These are phyloP conservation scores for Chaetomium sp. DNA, from an alignment of 2,329 filamentous ascomycete species.

Conservation along the genomic window DNA sequence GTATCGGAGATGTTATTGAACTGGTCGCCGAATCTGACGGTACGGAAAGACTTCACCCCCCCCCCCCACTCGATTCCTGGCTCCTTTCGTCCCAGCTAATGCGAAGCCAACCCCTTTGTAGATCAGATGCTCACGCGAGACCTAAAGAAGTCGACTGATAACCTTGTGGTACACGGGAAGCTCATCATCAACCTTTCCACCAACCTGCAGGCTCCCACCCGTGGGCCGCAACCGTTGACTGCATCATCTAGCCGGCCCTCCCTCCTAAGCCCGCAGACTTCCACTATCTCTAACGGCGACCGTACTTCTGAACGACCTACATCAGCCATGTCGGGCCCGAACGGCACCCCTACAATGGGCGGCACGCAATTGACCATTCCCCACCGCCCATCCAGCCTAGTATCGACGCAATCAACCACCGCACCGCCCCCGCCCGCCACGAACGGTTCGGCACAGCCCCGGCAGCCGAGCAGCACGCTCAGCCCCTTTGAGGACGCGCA, in stretches of 20 bases:
- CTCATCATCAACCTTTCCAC: conserved; percentile 96
- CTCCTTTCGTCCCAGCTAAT: conserved; percentile 26
- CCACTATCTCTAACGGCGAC: conserved; percentile 50
- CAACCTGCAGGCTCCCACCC: conserved; percentile 74
- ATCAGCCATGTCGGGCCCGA: conserved; percentile 55
- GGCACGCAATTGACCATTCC: conserved; percentile 47
- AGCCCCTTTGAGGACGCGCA: conserved; percentile 97
- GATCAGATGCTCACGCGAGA: conserved; percentile 98
- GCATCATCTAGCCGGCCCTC: conserved; percentile 51
- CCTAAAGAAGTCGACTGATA: conserved; percentile 96
- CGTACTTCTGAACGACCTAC: conserved; percentile 52
- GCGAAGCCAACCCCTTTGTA: conserved; percentile 51
- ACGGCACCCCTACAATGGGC: conserved; percentile 48
- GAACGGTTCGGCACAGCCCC: conserved; percentile 44
- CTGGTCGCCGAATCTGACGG: conserved; percentile 87
- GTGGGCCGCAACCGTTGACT: conserved; percentile 44
- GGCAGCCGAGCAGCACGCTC: conserved; percentile 58
- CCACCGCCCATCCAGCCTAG: conserved; percentile 53
- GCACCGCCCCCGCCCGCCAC: conserved; percentile 33
- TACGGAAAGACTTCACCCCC: conserved; percentile 50
- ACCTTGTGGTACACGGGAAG: conserved; percentile 96
- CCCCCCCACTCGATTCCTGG: conserved; percentile 10
- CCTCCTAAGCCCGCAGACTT: conserved; percentile 47
- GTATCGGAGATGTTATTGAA: conserved; percentile 92
- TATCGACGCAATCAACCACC: conserved; percentile 41